Evolutionary conservation across 176 grass and related monocot genomes (phyloP), one percentile per base, ranked within the genome.

Genomic region (Aegilops tauschii): DNA sequence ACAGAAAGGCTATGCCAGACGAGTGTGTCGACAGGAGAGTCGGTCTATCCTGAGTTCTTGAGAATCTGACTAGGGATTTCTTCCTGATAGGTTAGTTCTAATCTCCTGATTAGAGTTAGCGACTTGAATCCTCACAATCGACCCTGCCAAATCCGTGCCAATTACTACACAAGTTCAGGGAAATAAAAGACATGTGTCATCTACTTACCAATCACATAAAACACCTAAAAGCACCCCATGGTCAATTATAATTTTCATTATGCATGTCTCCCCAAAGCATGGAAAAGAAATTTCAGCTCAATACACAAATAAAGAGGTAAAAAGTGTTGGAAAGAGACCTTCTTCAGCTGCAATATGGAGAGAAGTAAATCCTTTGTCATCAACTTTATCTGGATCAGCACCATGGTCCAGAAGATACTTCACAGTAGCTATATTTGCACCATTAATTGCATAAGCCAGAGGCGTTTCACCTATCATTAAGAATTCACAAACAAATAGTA

Each of bases 331-430:
- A 54, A 18, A 2, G 4, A 18, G 50, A 54, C 50, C 50, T 0
- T 31, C 39, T 67, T 81, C 79, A 66, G 79, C 63, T 21, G 79
- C 79, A 81, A 81, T 66, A 81, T 81, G 79, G 39, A 81, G 62
- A 49, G 79, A 66, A 62, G 62, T 81, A 45, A 81, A 81, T 81
- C 79, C 79, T 81, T 67, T 67, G n/a, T 66, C 16, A 0, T 81
- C 61, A 66, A 31, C 79, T 67, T 81, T 66, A 47, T 81, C 79
- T 20, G 62, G 79, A 49, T 81, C 37, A 0, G 79, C 79, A 2
- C 62, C 79, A 66, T 81, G 79, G 61, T 81, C 39, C n/a, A 81
- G 16, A 81, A 67, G 62, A 47, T 81, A 81, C 23, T 16, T 80
- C 25, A 81, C 39, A 20, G 39, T 81, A 81, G 4, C 9, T 67